Conservation (phyloP, 495 filamentous ascomycete genomes). For the Cercophora sp. region DNA sequence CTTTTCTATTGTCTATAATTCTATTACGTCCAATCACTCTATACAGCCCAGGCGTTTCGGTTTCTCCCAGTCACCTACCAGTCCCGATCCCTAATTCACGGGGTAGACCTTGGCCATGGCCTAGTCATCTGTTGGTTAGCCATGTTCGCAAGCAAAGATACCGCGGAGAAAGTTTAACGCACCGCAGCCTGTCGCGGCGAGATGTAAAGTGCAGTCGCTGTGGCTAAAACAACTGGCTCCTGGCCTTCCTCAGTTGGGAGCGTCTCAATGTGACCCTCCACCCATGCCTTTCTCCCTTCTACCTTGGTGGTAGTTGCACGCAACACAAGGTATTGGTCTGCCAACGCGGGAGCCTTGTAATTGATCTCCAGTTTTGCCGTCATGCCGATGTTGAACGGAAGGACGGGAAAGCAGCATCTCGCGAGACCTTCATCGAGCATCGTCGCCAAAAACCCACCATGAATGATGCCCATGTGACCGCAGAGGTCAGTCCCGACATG, state of each 20-base stretch:
- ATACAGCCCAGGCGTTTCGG: neutral
- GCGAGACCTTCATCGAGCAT: slow-evolving; percentile 89
- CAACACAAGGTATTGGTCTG: slow-evolving; percentile 73
- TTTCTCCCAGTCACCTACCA: neutral
- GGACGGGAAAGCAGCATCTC: slow-evolving; percentile 82
- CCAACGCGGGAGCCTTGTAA: slow-evolving; percentile 75
- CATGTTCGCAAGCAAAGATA: too few species aligned
- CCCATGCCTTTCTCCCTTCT: slow-evolving; percentile 95
- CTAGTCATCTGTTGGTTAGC: too few species aligned
- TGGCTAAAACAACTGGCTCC: slow-evolving; percentile 29
- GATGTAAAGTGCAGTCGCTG: slow-evolving; percentile 72
- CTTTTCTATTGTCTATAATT: too few species aligned
- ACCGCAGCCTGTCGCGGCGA: slow-evolving; percentile 81
- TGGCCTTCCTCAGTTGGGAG: slow-evolving; percentile 49
- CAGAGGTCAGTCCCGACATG: slow-evolving; percentile 81
- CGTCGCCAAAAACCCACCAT: slow-evolving; percentile 88
- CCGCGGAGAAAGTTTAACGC: too few species aligned
- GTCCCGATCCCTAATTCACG: slow-evolving; percentile 20
- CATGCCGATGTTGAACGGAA: slow-evolving; percentile 85
- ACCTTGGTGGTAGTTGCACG: slow-evolving; percentile 78
- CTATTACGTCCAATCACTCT: neutral
- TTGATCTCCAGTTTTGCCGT: slow-evolving; percentile 90
- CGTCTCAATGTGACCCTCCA: slow-evolving; percentile 85
- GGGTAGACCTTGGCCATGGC: slow-evolving; percentile 43
- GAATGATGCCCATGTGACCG: slow-evolving; percentile 87